Evolutionary conservation across 208 protist genomes (phyloP).

Genomic region (Trypanosoma avium): DNA sequence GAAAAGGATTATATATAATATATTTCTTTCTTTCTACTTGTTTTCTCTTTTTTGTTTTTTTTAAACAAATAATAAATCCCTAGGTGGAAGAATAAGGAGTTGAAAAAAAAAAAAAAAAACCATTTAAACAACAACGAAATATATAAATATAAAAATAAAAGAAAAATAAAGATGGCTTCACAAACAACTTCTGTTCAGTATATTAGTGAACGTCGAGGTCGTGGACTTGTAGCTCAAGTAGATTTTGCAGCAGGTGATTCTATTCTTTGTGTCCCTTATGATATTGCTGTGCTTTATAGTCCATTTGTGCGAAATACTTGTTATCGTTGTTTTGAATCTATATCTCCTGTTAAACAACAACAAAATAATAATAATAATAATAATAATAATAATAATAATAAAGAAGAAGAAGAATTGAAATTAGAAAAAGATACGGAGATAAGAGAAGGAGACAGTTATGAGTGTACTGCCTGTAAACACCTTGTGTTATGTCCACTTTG

Average conservation of each 20-base stretch:
- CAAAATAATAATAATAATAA: too few species aligned
- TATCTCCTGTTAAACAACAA: too few species aligned
- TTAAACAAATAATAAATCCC: not conserved
- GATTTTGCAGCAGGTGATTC: conserved; percentile 33
- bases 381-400: too few species aligned
- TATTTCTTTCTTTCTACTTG: not conserved
- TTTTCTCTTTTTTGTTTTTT: not conserved
- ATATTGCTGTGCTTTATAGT: conserved; percentile 75
- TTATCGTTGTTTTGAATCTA: conserved; percentile 56
- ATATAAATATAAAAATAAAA: conserved; percentile 10
- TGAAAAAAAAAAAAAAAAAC: not conserved
- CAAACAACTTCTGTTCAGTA: conserved; percentile 14
- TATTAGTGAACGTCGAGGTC: conserved; percentile 39
- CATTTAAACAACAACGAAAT: not conserved
- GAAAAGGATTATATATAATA: not conserved
- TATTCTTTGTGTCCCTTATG: conserved; percentile 43
- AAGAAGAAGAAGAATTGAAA: not conserved
- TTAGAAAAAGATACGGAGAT: not conserved
- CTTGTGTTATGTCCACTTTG: conserved; percentile 58
- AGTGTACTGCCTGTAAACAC: conserved; percentile 66
- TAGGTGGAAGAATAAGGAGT: not conserved
- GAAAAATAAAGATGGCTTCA: not conserved
- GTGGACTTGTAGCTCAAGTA: conserved; percentile 55
- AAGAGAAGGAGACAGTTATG: conserved; percentile 17
- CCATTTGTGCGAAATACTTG: conserved; percentile 51